Evolutionary conservation across 2,329 filamentous ascomycete genomes (phyloP).

Genomic region (Falciphora oryzae): DNA sequence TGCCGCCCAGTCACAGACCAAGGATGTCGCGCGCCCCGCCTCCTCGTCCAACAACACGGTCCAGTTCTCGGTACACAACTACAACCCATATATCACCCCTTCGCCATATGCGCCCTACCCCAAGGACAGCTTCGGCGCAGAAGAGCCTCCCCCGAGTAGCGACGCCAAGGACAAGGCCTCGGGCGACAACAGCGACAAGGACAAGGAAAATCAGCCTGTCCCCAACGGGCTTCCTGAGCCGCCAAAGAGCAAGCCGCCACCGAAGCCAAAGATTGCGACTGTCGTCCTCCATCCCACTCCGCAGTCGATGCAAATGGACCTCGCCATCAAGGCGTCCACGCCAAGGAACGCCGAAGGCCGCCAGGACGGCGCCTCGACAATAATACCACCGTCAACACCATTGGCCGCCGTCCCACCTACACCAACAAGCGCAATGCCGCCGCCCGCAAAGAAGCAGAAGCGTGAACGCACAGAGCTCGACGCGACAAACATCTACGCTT

Average conservation of each 20-base stretch:
- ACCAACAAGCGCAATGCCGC: slow-evolving; percentile 53
- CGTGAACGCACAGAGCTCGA: slow-evolving; percentile 71
- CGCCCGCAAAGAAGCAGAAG: slow-evolving; percentile 63
- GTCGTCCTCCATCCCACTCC: slow-evolving; percentile 81
- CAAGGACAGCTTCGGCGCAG: slow-evolving; percentile 35
- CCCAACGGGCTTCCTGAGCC: slow-evolving; percentile 41
- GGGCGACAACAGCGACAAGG: slow-evolving; percentile 42
- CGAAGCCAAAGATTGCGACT: slow-evolving; percentile 64
- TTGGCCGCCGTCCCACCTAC: slow-evolving; percentile 54
- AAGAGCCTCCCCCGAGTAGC: slow-evolving; percentile 20
- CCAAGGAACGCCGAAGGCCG: slow-evolving; percentile 38
- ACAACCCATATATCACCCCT: slow-evolving; percentile 83
- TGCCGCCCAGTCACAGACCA: slow-evolving; percentile 39
- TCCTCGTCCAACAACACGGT: slow-evolving; percentile 52
- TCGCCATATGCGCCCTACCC: slow-evolving; percentile 79
- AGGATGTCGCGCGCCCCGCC: slow-evolving; percentile 49
- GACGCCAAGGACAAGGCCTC: slow-evolving; percentile 33
- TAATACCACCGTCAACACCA: slow-evolving; percentile 62
- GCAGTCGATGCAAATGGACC: slow-evolving; percentile 67
- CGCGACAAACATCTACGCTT: slow-evolving; percentile 62
- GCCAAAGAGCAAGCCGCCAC: slow-evolving; percentile 36
- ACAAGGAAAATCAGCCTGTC: slow-evolving; percentile 47
- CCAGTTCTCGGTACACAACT: slow-evolving; percentile 86
- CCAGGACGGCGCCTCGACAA: slow-evolving; percentile 27
- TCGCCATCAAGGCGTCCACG: slow-evolving; percentile 69